Conservation (phyloP, 1,284 basidiomycete genomes). For the Rhodotorula glutinis region DNA sequence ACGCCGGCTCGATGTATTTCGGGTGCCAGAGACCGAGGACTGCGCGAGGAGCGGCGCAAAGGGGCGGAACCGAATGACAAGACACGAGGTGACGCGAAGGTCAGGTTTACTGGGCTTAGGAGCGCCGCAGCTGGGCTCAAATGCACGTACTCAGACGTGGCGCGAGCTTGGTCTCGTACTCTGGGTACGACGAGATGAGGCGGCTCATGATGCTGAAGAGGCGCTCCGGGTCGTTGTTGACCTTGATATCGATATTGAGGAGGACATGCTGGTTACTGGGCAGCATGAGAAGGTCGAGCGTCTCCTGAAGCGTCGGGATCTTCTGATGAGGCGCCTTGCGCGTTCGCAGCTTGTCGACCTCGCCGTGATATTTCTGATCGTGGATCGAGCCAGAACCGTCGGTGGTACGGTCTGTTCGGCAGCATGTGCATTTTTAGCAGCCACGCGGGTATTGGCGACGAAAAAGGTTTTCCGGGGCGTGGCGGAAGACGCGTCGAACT, state of each 20-base stretch:
- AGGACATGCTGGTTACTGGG: slow-evolving; percentile 74
- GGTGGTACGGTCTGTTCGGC: slow-evolving; percentile 54
- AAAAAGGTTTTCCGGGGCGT: not conserved
- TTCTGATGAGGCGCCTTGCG: slow-evolving; percentile 64
- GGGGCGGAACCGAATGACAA: not conserved
- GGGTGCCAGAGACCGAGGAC: slow-evolving; percentile 69
- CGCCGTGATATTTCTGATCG: slow-evolving; percentile 56
- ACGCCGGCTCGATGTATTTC: slow-evolving; percentile 75
- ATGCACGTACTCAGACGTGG: slow-evolving; percentile 69
- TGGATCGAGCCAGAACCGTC: slow-evolving; percentile 56
- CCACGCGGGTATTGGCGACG: too few species aligned
- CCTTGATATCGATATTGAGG: slow-evolving; percentile 72
- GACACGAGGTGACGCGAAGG: not conserved
- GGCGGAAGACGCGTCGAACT: too few species aligned
- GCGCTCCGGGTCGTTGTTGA: slow-evolving; percentile 81
- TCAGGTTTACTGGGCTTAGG: not conserved
- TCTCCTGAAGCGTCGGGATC: slow-evolving; percentile 83
- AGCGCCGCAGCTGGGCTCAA: not conserved
- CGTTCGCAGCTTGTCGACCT: slow-evolving; percentile 80
- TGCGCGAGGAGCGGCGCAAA: not conserved
- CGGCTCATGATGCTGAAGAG: slow-evolving; percentile 82
- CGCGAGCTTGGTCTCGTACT: slow-evolving; percentile 76
- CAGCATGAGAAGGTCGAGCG: slow-evolving; percentile 74
- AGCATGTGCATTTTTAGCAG: slow-evolving; percentile 12
- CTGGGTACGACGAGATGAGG: slow-evolving; percentile 64